Evolutionary conservation across 1,284 basidiomycete species (phyloP), one percentile per base, ranked within the genome.

Genomic region (Neonothopanus nambi): DNA sequence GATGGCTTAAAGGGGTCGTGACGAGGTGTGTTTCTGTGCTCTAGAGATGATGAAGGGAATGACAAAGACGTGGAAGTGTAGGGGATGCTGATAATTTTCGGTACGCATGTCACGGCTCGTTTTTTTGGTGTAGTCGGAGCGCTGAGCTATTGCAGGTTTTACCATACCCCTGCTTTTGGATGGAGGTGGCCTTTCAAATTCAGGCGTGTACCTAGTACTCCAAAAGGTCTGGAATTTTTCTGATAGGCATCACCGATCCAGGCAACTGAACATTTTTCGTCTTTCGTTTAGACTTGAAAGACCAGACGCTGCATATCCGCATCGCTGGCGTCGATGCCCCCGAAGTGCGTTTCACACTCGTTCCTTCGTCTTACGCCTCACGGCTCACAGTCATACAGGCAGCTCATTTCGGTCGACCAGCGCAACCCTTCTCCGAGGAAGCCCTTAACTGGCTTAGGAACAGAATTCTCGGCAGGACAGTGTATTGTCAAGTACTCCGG

Each of bases 241-340:
- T 33, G 8, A 11, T 33, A 8, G 9, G 13, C 30, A 11, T 28
- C 26, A 13, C 9, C 9, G 30, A 35, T 21, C 38, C 45, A 52
- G 59, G 5, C 52, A 41, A 24, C 48, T 37, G 35, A 18, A 5
- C 51, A 38, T 52, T 23, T 36, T 23, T 38, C 37, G 42, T 23
- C 17, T 17, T 30, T 9, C 36, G 18, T n/a, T 7, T 57, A 90
- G 91, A 82, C 1, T 72, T 93, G 47, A 87, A 82, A 65, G 80
- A 87, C 57, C 73, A 91, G 61, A 95, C 93, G 0, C 76, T 96
- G 17, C 86, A 89, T 61, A 85, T 97, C 42, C 83, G 94, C 21
- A 81, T 96, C 44, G 90, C 89, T 8, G 94, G 91, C 0, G 83
- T 93, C 9, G 94, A 97, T 66, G 94, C 94, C 1, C 94, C 94